A percentile compares a stretch with the other conserved stretches of the same genome.
Evolutionary conservation across 1,284 basidiomycete genomes (phyloP).

Genomic region (Marasmius tenuissimus): DNA sequence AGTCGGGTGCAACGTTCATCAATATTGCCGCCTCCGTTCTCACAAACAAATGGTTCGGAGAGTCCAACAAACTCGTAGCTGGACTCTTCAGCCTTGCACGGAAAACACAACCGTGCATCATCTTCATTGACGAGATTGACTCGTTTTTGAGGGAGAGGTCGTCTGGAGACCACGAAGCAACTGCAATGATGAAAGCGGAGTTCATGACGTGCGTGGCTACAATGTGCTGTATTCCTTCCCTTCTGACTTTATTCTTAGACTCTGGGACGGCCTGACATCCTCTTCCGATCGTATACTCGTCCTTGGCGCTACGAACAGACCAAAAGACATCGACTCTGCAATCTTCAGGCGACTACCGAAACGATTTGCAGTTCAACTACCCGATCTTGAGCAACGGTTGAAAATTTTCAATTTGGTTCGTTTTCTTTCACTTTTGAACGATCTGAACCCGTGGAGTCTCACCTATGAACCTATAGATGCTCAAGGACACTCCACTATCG

Average conservation of each 20-base stretch:
- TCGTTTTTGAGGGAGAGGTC: slow-evolving; percentile 89
- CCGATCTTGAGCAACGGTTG: slow-evolving; percentile 78
- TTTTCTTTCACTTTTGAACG: slow-evolving; percentile 50
- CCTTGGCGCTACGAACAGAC: slow-evolving; percentile 94
- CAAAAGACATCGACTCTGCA: slow-evolving; percentile 93
- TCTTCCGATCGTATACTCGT: slow-evolving; percentile 87
- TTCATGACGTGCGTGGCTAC: slow-evolving; percentile 87
- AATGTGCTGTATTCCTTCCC: neutral
- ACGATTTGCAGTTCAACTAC: slow-evolving; percentile 89
- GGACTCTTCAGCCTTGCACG: slow-evolving; percentile 90
- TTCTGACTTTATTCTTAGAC: slow-evolving; percentile 39
- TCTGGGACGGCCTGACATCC: slow-evolving; percentile 97
- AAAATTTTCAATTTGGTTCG: slow-evolving; percentile 87
- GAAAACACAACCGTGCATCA: slow-evolving; percentile 82
- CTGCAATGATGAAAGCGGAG: slow-evolving; percentile 99
- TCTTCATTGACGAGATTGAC: slow-evolving; percentile 98
- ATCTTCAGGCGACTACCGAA: slow-evolving; percentile 97
- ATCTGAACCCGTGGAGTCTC: slow-evolving; percentile 53
- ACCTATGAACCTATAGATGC: slow-evolving; percentile 64
- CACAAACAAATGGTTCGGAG: slow-evolving; percentile 96
- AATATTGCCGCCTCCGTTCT: slow-evolving; percentile 82
- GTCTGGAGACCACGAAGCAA: slow-evolving; percentile 94
- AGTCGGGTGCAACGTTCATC: slow-evolving; percentile 96
- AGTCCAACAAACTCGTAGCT: slow-evolving; percentile 96
- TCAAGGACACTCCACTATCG: slow-evolving; percentile 74